These are phyloP conservation scores for Populus simonii DNA, from an alignment of 345 rosid species.

Conservation along the genomic window DNA sequence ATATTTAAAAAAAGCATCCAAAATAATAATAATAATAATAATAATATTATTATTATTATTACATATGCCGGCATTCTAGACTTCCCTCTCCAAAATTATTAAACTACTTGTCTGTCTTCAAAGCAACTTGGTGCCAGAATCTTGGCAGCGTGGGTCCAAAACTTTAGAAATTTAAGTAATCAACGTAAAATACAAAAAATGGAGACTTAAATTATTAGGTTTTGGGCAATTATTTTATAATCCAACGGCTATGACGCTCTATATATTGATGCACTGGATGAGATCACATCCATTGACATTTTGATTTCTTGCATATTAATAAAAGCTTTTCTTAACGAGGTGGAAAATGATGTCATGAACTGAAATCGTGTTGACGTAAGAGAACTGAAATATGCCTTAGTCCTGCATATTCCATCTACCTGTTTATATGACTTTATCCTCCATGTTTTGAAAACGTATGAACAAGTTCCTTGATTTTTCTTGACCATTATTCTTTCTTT, in stretches of 20 bases:
- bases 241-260: neutral
- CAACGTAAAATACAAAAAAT: neutral
- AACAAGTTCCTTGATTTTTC: neutral
- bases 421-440: neutral
- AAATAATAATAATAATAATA: too few species aligned
- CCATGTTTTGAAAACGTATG: neutral
- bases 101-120: neutral
- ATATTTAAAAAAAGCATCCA: too few species aligned
- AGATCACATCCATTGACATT: neutral
- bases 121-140: neutral
- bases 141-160: neutral
- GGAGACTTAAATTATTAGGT: neutral
- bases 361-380: slow-evolving; percentile 26
- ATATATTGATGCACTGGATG: neutral
- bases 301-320: neutral
- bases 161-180: too few species aligned
- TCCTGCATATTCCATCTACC: neutral
- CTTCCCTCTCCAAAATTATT: neutral
- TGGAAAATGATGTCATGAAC: neutral
- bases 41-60: too few species aligned
- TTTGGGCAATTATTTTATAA: neutral
- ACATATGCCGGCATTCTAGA: neutral
- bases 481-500: too few species aligned
- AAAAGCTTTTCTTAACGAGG: neutral
- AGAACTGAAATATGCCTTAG: neutral